These are phyloP conservation scores for Raffaelea albimanens DNA, from an alignment of 2,329 filamentous ascomycete species.

Conservation along the genomic window DNA sequence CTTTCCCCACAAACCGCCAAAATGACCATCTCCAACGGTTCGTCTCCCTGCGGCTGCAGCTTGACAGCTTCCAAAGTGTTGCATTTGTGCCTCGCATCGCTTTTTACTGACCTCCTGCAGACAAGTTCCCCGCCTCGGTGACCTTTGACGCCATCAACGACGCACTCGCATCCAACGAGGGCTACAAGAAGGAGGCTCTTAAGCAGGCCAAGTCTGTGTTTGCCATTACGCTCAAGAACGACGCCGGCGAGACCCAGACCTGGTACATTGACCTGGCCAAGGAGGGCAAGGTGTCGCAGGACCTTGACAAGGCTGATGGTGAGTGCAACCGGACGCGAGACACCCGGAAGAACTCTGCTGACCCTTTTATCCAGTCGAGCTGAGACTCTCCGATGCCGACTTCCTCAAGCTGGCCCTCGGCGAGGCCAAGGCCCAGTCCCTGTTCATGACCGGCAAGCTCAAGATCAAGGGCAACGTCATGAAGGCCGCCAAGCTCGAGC, in stretches of 20 bases:
- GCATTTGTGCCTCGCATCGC: neutral
- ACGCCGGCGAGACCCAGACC: conserved; percentile 64
- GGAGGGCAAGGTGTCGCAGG: conserved; percentile 71
- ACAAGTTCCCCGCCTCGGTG: conserved; percentile 77
- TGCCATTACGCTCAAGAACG: conserved; percentile 88
- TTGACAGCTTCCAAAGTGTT: neutral
- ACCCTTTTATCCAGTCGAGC: conserved; percentile 53
- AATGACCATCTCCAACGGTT: conserved; percentile 13
- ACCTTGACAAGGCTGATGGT: conserved; percentile 76
- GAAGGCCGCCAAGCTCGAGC: conserved; percentile 96
- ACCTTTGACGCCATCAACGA: conserved; percentile 84
- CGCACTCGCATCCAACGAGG: conserved; percentile 57
- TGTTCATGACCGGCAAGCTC: conserved; percentile 98
- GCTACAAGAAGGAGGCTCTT: conserved; percentile 72
- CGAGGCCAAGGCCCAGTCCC: conserved; percentile 85
- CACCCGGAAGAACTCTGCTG: too few species aligned
- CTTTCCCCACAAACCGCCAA: neutral
- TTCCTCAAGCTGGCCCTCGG: conserved; percentile 76
- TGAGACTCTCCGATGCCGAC: conserved; percentile 74
- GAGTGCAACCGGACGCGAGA: conserved; percentile 20
- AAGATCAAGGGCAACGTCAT: conserved; percentile 98
- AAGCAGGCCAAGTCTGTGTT: conserved; percentile 83
- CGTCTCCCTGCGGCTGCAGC: neutral
- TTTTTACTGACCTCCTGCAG: conserved; percentile 28
- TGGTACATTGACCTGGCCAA: conserved; percentile 97